Evolutionary conservation across 2,329 filamentous ascomycete species (phyloP).

Genomic region (Talaromyces rugulosus): DNA sequence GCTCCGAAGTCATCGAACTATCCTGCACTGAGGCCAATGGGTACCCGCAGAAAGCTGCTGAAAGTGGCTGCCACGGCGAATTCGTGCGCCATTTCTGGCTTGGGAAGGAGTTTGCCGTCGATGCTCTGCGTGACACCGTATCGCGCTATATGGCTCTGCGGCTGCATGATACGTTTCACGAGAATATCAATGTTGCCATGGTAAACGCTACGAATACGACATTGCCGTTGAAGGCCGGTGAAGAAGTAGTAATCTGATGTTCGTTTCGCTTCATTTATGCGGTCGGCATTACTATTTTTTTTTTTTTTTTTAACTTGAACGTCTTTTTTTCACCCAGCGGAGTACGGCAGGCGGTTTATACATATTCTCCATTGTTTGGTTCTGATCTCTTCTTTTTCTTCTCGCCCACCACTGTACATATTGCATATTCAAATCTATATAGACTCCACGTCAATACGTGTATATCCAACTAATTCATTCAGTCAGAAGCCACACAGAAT

Average conservation of each 20-base stretch:
- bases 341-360: not conserved
- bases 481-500: not conserved
- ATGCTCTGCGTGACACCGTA: constrained; percentile 6
- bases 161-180: constrained; percentile 10
- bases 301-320: not conserved
- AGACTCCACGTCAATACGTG: not conserved
- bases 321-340: not conserved
- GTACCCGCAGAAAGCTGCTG: constrained; percentile 1
- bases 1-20: constrained; percentile 5
- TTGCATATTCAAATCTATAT: not conserved
- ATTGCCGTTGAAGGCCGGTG: constrained; percentile 5
- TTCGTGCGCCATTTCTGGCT: constrained; percentile 13
- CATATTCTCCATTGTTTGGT: not conserved
- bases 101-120: constrained; percentile 1
- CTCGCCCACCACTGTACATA: not conserved
- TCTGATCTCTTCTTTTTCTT: not conserved
- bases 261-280: not conserved
- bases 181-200: constrained; percentile 4
- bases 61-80: constrained; percentile 6
- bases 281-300: not conserved
- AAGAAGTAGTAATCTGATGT: constrained; percentile 4
- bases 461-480: not conserved
- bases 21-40: constrained; percentile 11
- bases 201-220: constrained; percentile 8
- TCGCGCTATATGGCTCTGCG: constrained; percentile 9